Base-by-base conservation (phyloP, 2,329 filamentous ascomycete species). In the Stagonosporopsis chrysanthemi region DNA sequence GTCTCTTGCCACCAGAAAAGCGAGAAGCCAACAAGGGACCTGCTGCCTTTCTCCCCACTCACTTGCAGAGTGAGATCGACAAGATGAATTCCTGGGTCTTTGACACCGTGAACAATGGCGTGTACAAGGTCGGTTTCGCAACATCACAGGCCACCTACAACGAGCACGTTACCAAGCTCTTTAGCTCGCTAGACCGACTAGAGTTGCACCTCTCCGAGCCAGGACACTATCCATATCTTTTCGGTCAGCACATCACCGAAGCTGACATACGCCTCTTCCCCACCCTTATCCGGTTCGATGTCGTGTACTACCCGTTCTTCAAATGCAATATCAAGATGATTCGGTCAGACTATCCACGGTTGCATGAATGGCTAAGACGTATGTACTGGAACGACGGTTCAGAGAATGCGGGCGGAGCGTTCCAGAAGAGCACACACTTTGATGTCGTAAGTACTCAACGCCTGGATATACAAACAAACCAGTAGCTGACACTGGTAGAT, bases 241-340 rank as follows among this genome's bases (percentile, higher is more conserved):
- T 93, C 59, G 93, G 93, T 15, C 77, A 87, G 29, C 61, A 73
- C 38, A 67, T 82, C 29, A 82, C 81, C 2, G 81, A 83, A 61
- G 75, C 78, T 4, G 81, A 83, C 55, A 75, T 82, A 7, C 74
- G 81, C 11, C 73, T 83, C 5, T 83, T 71, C 68, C 79, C 81
- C 19, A 87, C 88, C 48, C 86, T 90, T 24, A 76, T 87, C 19
- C 85, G 75, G 17, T 89, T 88, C 71, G 81, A 83, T 58, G 65
- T 76, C 2, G 81, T 79, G 9, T 83, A 83, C 61, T 80, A 82
- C 8, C 74, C 80, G 61, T 75, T 88, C 66, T 88, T 88, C 79
- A 88, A 87, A 75, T 94, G 90, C 80, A 96, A 96, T 79, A 79
- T 96, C 61, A 85, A 88, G 33, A 91, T 96, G 78, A 92, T 96